phyloP scores from a whole-genome alignment of 148 eudicot genomes.

The Bassia scoparia region DNA sequence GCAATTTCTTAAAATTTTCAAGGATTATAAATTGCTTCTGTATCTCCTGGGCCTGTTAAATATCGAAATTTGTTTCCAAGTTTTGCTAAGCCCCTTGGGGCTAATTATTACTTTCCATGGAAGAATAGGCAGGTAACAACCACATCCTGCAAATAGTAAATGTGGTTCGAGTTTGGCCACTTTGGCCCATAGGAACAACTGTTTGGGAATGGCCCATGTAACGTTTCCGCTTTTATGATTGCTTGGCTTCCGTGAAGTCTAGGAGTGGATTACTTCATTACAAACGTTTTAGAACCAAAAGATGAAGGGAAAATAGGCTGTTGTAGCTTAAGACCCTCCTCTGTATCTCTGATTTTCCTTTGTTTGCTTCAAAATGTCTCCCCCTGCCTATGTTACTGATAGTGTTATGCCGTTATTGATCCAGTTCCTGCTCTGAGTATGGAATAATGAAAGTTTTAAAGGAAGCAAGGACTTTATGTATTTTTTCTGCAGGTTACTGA shows the following conservation, averaged over 20 bases:
- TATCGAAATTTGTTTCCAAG: not conserved
- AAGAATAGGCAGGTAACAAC: conserved; percentile 1
- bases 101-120: too few relatives aligned
- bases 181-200: not conserved
- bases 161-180: conserved; percentile 5
- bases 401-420: too few relatives aligned
- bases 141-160: not conserved
- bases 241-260: not conserved
- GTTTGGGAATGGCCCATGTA: not conserved
- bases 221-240: not conserved
- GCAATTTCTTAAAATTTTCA: too few relatives aligned
- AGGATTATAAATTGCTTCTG: too few relatives aligned
- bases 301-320: conserved; percentile 6
- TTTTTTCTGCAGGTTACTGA: conserved; percentile 65
- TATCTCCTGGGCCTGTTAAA: conserved; percentile 7
- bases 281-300: too few relatives aligned
- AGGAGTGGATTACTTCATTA: not conserved
- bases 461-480: not conserved
- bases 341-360: not conserved
- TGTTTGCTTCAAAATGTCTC: not conserved
- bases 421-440: too few relatives aligned
- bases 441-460: not conserved
- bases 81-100: not conserved
- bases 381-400: not conserved
- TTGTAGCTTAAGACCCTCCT: not conserved